phyloP scores from a whole-genome alignment of 2,329 filamentous ascomycete genomes.

The Spiromastix sp. region DNA sequence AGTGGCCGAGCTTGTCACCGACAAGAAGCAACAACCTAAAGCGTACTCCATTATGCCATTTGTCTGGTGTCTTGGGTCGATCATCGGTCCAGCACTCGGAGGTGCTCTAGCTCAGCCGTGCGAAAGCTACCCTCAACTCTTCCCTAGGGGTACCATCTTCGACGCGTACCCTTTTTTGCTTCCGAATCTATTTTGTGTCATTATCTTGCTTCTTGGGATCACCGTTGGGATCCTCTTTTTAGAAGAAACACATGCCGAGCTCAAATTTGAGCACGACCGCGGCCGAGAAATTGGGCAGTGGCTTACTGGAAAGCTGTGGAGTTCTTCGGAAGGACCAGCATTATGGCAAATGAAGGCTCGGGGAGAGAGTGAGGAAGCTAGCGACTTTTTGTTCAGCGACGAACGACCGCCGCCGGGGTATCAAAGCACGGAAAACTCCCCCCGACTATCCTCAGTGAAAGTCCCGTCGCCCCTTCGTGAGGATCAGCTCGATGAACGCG shows the following conservation, averaged over 20 bases:
- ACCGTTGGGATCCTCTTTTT: slow-evolving; percentile 73
- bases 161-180: slow-evolving; percentile 81
- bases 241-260: slow-evolving; percentile 84
- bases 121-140: slow-evolving; percentile 65
- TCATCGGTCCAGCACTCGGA: slow-evolving; percentile 83
- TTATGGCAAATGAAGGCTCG: slow-evolving; percentile 6
- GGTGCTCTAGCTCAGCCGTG: slow-evolving; percentile 83
- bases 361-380: slow-evolving; percentile 9
- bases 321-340: not conserved
- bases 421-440: slow-evolving; percentile 46
- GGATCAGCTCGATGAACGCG: not conserved
- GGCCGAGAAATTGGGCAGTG: slow-evolving; percentile 68
- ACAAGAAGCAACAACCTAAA: slow-evolving; percentile 85
- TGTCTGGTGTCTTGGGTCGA: slow-evolving; percentile 95
- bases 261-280: slow-evolving; percentile 64
- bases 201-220: slow-evolving; percentile 66
- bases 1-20: slow-evolving; percentile 83
- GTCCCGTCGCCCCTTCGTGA: slow-evolving; percentile 11
- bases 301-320: slow-evolving; percentile 36
- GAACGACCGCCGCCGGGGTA: slow-evolving; percentile 59
- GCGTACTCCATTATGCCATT: slow-evolving; percentile 98
- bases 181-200: slow-evolving; percentile 80
- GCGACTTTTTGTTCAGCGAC: slow-evolving; percentile 45
- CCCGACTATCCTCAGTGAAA: slow-evolving; percentile 27
- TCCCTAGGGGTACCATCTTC: slow-evolving; percentile 65